Evolutionary conservation across 2,329 filamentous ascomycete species (phyloP).

Genomic region (Penicillium verrucosum): DNA sequence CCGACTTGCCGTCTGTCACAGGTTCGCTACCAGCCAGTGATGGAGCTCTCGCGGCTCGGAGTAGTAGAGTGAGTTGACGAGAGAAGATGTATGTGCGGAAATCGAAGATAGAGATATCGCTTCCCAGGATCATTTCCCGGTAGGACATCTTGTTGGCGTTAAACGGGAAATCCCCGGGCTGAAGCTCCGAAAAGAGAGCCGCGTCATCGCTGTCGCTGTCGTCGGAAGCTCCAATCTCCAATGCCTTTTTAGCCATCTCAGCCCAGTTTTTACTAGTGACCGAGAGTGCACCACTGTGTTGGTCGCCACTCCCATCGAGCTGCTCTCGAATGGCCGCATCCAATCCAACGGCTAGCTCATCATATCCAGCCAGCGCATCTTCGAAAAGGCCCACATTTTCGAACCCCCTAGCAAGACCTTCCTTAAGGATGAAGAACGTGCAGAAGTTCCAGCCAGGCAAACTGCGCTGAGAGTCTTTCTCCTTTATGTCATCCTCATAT

Average conservation of each 20-base stretch:
- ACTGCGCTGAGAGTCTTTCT: slow-evolving; percentile 81
- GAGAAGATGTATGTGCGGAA: slow-evolving; percentile 93
- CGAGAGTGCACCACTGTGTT: slow-evolving; percentile 70
- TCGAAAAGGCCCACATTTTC: slow-evolving; percentile 95
- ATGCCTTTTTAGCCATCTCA: slow-evolving; percentile 53
- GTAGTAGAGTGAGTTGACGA: slow-evolving; percentile 75
- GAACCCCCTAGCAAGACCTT: slow-evolving; percentile 87
- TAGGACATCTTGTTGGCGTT: slow-evolving; percentile 71
- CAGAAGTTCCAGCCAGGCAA: slow-evolving; percentile 98
- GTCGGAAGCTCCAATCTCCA: slow-evolving; percentile 37
- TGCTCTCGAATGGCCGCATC: slow-evolving; percentile 80
- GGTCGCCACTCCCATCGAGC: slow-evolving; percentile 56
- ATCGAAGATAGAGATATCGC: slow-evolving; percentile 94
- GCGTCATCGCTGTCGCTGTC: slow-evolving; percentile 34
- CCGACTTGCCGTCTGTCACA: slow-evolving; percentile 39
- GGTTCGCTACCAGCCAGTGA: slow-evolving; percentile 34
- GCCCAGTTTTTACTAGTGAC: slow-evolving; percentile 71
- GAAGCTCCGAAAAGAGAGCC: slow-evolving; percentile 29
- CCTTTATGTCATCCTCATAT: slow-evolving; percentile 95
- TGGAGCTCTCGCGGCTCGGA: slow-evolving; percentile 70
- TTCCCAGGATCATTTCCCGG: slow-evolving; percentile 84
- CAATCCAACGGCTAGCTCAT: slow-evolving; percentile 84
- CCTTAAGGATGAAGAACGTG: slow-evolving; percentile 97
- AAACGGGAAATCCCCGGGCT: slow-evolving; percentile 39
- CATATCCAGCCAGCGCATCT: slow-evolving; percentile 90